Base-by-base conservation (phyloP, 2,329 filamentous ascomycete species). In the Penicillium capsulatum region DNA sequence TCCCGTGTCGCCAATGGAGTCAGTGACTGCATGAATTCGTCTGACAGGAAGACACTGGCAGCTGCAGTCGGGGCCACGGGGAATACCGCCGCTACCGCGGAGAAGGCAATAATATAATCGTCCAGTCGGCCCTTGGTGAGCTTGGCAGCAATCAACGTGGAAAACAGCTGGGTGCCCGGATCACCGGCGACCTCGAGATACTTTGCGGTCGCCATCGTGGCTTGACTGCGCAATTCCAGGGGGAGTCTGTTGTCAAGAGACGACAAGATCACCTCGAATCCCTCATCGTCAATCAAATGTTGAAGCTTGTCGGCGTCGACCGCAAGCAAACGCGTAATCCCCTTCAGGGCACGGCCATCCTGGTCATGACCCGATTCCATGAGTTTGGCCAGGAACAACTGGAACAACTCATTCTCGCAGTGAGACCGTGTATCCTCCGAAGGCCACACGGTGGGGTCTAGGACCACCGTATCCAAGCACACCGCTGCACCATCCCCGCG, bases 81-180 rank as follows among this genome's bases (percentile, higher is more conserved):
- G 60, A 98, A 98, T 7, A 94, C 79, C 15, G 83, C 80, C 2
- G 89, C 81, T 4, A 89, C 88, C n/a, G 90, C 89, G 37, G 90
- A 97, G 63, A 96, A 97, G 4, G 90, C 90, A 34, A 92, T 75
- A 38, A 95, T 87, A 51, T 94, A 80, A 64, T 94, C 87, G 56
- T 96, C 90, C 48, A 89, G 86, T 16, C 84, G 91, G 36, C 82
- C 82, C 48, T 83, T 81, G 51, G 77, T 69, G 11, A 94, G 74
- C 37, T 83, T 80, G 11, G 77, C 72, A 38, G 81, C 81, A 60
- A 96, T 85, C 61, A 92, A 91, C 4, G 77, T 76, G 4, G 79
- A 77, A 34, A 96, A 78, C 50, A 82, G 77, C 50, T 79, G 74
- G 49, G 81, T 75, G 3, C 88, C 87, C 5, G 78, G 75, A 9